Base-by-base conservation (phyloP, 2,329 filamentous ascomycete genomes). In the Byssothecium circinans region DNA sequence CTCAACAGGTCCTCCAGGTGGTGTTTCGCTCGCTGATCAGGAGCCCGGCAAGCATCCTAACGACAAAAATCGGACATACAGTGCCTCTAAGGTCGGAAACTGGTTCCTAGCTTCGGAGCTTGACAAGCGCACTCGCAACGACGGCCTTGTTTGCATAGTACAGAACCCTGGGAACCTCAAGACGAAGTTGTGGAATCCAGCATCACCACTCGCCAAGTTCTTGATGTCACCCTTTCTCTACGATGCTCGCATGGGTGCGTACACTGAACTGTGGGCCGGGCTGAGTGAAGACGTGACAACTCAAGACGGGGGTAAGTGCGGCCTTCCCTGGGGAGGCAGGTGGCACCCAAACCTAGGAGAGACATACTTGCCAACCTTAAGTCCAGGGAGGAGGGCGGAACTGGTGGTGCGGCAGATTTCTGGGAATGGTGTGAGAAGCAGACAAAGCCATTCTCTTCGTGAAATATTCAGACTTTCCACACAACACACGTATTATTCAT, bases 291-390 rank as follows among this genome's bases (percentile, higher is more conserved):
- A 56, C 14, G 36, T 54, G 36, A 40, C 15, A 14, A 40, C 18
- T 19, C 20, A 47, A 20, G 43, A 51, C 39, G 70, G 71, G 37
- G 72, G 71, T 2, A 59, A 49, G 10, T 70, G 68, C 45, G 52
- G 78, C 30, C 63, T 75, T 43, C 77, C 77, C 2, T 81, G 77
- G 77, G 78, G 77, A 20, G 35, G 35, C 22, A 56, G 70, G 17
- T 47, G 37, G 38, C 50, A 53, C 37, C 46, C 42, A 23, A 41
- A 14, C 34, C 42, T 8, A 47, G 43, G 18, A 18, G 47, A 45
- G 49, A 52, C 23, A 23, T 75, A 4, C 52, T 60, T 11, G 49
- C 59, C 7, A 33, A 18, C 22, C 29, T 49, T 5, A 70, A 66
- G 48, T 48, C 60, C 2, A 54, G 63, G 42, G 64, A 62, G 23